These are phyloP conservation scores for Oxyria digyna DNA, from an alignment of 148 eudicot species.

Conservation along the genomic window DNA sequence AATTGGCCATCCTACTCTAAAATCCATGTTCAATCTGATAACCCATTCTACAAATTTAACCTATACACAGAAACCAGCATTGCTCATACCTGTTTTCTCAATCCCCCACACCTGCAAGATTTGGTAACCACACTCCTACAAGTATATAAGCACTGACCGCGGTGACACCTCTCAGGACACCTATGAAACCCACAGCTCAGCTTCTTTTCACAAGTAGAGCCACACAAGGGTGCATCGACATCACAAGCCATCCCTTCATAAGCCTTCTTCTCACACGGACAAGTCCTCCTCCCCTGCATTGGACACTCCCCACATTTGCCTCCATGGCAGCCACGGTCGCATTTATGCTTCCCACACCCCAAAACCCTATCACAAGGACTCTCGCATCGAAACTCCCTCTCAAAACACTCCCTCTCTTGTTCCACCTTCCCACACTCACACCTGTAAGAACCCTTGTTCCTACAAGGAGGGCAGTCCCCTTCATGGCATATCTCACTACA, in stretches of 20 bases:
- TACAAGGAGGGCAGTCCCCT: conserved; percentile 69
- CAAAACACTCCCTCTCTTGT: conserved; percentile 66
- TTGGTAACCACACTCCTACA: conserved; percentile 70
- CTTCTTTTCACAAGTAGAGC: conserved; percentile 73
- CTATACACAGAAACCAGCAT: conserved; percentile 2
- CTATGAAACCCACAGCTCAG: conserved; percentile 70
- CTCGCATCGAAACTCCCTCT: conserved; percentile 59
- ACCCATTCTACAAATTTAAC: not conserved
- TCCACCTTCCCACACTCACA: conserved; percentile 74
- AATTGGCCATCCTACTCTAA: not conserved
- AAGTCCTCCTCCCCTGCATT: conserved; percentile 63
- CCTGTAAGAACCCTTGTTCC: conserved; percentile 41
- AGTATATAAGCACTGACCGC: conserved; percentile 67
- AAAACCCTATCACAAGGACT: conserved; percentile 40
- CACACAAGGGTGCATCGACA: conserved; percentile 64
- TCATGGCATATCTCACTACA: conserved; percentile 77
- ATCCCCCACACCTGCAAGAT: conserved; percentile 84
- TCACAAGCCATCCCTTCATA: conserved; percentile 95
- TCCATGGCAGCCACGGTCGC: conserved; percentile 73
- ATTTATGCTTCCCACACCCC: conserved; percentile 77
- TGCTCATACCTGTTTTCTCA: conserved; percentile 75
- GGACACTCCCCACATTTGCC: conserved; percentile 85
- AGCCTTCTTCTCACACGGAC: conserved; percentile 82
- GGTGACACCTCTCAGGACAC: conserved; percentile 91
- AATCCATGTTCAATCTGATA: not conserved